These are phyloP conservation scores for Leptographium procerum DNA, from an alignment of 2,329 filamentous ascomycete genomes.

Conservation along the genomic window DNA sequence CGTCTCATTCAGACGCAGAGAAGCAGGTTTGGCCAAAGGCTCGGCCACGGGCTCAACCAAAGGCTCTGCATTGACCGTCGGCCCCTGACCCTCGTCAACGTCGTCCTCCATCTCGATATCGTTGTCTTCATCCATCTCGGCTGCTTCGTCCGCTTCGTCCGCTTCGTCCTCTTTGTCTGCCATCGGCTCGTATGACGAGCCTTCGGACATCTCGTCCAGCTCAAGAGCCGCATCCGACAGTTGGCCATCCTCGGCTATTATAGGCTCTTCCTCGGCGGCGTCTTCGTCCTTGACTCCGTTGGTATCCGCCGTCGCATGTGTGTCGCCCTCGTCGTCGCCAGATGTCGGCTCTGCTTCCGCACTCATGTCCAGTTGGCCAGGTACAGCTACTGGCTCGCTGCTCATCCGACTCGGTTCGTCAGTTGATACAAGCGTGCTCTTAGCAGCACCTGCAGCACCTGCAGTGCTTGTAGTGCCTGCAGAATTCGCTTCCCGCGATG, in stretches of 20 bases:
- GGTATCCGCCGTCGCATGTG: neutral
- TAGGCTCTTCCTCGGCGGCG: neutral
- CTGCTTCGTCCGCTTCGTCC: neutral
- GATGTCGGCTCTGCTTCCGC: neutral
- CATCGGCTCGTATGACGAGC: constrained; percentile 6
- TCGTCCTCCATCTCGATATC: neutral
- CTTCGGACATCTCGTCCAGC: constrained; percentile 7
- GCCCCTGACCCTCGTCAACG: neutral
- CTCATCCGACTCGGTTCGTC: neutral
- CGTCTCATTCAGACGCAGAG: neutral
- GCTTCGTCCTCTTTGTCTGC: neutral
- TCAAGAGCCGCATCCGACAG: neutral
- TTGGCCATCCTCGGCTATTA: neutral
- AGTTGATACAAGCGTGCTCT: neutral
- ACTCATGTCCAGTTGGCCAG: too few species aligned
- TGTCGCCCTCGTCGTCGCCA: neutral
- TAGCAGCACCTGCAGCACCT: neutral
- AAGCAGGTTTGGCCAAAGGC: neutral
- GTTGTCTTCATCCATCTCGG: neutral
- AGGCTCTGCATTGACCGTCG: neutral
- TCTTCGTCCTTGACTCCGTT: neutral
- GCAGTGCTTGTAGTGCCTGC: neutral
- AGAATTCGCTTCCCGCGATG: neutral
- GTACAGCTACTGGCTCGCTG: too few species aligned
- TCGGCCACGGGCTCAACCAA: neutral